phyloP scores from a whole-genome alignment of 192 early-diverging fungal genomes.

The Entomortierella beljakovae region DNA sequence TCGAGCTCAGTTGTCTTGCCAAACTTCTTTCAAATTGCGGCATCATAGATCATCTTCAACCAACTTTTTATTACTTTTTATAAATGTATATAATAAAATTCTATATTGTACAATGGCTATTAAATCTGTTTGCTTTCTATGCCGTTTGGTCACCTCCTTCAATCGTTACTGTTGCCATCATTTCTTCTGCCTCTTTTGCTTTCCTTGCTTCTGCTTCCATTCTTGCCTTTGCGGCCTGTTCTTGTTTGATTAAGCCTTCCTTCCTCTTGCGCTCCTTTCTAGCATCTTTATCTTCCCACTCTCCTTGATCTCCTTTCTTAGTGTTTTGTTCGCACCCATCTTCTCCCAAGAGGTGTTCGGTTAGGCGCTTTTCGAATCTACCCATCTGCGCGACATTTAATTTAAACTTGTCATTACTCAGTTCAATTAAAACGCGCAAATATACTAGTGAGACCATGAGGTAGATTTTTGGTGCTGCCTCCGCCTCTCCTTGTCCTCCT shows the following conservation, averaged over 20 bases:
- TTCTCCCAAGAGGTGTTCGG: conserved; percentile 29
- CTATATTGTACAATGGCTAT: neutral
- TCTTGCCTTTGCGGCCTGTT: conserved; percentile 9
- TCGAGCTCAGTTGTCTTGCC: conserved; percentile 1
- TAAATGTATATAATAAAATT: neutral
- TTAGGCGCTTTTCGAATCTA: conserved; percentile 26
- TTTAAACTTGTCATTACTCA: conserved; percentile 63
- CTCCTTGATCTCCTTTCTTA: conserved; percentile 46
- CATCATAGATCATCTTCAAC: neutral
- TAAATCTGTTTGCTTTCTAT: neutral
- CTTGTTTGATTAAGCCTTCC: conserved; percentile 55
- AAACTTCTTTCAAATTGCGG: conserved; percentile 32
- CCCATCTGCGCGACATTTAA: conserved; percentile 41
- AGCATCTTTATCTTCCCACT: conserved; percentile 59
- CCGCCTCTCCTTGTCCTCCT: neutral
- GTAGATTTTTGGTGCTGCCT: conserved; percentile 33
- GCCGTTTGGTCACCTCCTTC: neutral
- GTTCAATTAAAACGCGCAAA: conserved; percentile 47
- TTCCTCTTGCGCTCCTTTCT: conserved; percentile 53
- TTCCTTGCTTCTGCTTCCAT: conserved; percentile 17
- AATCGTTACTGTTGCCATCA: neutral
- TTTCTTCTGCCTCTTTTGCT: neutral
- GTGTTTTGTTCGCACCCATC: neutral
- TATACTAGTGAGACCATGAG: conserved; percentile 57
- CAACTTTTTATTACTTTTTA: no score